A percentile compares a stretch with the other conserved stretches of the same genome.
Evolutionary conservation across 805 yeast genomes (phyloP).

Genomic region (Metschnikowia aberdeeniae): DNA sequence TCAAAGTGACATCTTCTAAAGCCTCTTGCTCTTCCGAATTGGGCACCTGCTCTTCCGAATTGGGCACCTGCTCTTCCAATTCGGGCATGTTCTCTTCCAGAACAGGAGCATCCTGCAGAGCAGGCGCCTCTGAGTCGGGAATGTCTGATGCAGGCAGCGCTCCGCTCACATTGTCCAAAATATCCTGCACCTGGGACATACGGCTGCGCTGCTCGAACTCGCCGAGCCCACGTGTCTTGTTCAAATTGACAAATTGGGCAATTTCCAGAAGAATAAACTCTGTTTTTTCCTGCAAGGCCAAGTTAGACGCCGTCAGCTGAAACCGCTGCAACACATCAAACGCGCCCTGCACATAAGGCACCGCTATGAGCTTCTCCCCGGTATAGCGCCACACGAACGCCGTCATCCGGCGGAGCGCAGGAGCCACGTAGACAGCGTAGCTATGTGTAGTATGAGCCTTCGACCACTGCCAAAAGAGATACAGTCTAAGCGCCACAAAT

Average conservation of each 20-base stretch:
- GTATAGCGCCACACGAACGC: not conserved
- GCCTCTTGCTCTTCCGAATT: not conserved
- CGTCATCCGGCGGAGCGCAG: not conserved
- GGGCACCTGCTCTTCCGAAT: not conserved
- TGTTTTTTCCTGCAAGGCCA: constrained; percentile 12
- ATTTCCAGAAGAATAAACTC: constrained; percentile 14
- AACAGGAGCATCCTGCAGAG: not conserved
- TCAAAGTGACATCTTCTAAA: constrained; percentile 6
- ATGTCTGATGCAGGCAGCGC: not conserved
- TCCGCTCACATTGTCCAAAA: constrained; percentile 8
- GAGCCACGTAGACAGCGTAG: constrained; percentile 2
- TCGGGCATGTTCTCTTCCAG: not conserved
- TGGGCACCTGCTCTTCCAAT: not conserved
- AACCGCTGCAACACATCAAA: not conserved
- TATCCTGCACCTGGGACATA: constrained; percentile 6
- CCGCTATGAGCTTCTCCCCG: not conserved
- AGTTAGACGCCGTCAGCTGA: constrained; percentile 6
- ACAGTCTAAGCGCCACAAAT: constrained; percentile 1
- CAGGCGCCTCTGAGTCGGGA: too few relatives aligned
- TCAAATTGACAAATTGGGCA: constrained; percentile 4
- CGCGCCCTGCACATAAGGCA: not conserved
- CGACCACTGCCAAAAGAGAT: constrained; percentile 1
- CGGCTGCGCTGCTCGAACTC: constrained; percentile 5
- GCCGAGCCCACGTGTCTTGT: constrained; percentile 3
- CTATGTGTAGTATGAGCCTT: not conserved